Conservation (phyloP, 2,329 filamentous ascomycete species). For the Paramyrothecium roridum region DNA sequence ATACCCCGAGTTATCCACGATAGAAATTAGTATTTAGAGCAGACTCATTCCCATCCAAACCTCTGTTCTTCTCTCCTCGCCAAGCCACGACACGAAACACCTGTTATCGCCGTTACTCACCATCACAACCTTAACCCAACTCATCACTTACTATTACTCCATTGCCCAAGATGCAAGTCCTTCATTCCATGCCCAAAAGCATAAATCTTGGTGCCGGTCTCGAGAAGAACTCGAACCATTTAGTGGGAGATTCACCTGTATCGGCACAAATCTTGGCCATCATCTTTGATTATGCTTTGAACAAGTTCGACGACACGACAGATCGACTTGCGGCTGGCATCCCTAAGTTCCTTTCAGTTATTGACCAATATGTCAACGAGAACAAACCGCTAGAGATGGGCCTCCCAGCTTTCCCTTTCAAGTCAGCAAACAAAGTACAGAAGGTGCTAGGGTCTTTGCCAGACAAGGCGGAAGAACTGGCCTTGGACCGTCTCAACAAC, state of each 20-base stretch:
- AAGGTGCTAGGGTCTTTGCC: conserved; percentile 26
- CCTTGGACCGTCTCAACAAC: conserved; percentile 17
- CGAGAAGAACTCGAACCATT: no score
- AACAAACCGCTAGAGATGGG: conserved; percentile 15
- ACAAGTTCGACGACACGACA: conserved; percentile 19
- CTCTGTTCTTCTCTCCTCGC: no score
- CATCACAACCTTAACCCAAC: no score
- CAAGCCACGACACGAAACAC: no score
- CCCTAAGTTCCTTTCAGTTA: conserved; percentile 16
- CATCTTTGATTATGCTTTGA: conserved; percentile 20
- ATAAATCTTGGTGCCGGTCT: no score
- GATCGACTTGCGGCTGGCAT: conserved; percentile 10
- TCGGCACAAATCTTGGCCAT: conserved; percentile 16
- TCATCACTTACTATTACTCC: no score
- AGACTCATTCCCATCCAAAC: no score
- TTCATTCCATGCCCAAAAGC: no score
- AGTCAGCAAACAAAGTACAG: conserved; percentile 28
- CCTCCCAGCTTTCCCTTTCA: conserved; percentile 27
- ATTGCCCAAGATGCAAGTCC: no score
- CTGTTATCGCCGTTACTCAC: no score
- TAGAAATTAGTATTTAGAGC: no score
- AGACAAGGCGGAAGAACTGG: conserved; percentile 27
- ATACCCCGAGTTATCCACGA: no score
- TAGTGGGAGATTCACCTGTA: background rate
- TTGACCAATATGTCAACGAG: conserved; percentile 15